Evolutionary conservation across 257 asterid genomes (phyloP), one percentile per base, ranked within the genome.

Genomic region (Scutellaria barbata): DNA sequence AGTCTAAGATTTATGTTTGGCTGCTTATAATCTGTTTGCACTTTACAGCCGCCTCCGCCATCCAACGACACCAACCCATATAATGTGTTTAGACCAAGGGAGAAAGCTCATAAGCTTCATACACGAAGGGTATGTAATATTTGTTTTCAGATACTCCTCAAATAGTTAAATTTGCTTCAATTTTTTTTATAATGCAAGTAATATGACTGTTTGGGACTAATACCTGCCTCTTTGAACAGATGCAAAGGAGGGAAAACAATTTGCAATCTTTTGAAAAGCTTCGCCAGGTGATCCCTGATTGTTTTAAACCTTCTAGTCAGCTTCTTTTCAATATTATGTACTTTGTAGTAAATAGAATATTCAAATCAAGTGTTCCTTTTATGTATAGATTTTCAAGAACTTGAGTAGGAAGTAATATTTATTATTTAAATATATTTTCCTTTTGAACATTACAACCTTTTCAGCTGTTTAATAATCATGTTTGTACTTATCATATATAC

Each of bases 211-310:
- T 30, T 4, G 35, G 35, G 35, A 30, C 35, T 30, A 4, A 30
- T 5, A 4, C 35, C 35, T 30, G 35, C 35, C 35, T 30, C 17
- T 7, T 58, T 8, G 33, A 11, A 66, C 83, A 95, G 99, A 92
- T 95, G 98, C 99, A 95, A 84, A 87, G 99, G 84, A 89, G 99
- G 83, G 99, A 95, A 76, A 95, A 95, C 95, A 95, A 92, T 54
- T 90, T 82, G 71, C 99, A 92, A 79, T 95, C 99, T 30, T 95
- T 95, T 85, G 99, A 92, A 76, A 95, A 95, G 89, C 98, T 95
- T 83, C 98, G 99, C 68, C 99, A 88, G 87, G 92, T 90, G 71
- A 83, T 72, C 69, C 13, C 39, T 45, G 17, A 30, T 64, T 46
- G 22, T 35, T 62, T 73, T 55, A 51, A 57, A 54, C 33, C 40